Conservation (phyloP, 1,284 basidiomycete species). For the Puccinia novopanici region DNA sequence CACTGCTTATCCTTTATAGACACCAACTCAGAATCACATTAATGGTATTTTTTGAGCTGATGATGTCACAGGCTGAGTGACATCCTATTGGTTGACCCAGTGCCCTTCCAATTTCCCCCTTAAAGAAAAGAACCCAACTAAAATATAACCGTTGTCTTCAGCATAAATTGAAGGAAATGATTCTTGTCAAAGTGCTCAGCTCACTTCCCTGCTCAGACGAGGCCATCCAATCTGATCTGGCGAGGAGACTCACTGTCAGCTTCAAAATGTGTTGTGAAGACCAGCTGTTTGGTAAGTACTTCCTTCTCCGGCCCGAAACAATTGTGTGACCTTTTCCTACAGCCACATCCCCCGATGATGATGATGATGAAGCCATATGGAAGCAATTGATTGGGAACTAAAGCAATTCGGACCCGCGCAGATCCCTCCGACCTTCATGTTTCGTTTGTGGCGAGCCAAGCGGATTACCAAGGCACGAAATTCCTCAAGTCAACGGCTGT, state of each 20-base stretch:
- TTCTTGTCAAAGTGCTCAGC: conserved; percentile 16
- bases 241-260: conserved; percentile 18
- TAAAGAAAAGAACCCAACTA: neutral
- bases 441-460: neutral
- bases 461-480: neutral
- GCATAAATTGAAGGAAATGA: neutral
- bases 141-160: too few species aligned
- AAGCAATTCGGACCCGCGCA: neutral
- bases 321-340: neutral
- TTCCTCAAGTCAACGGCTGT: neutral
- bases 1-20: too few species aligned
- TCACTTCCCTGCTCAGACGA: conserved; percentile 16
- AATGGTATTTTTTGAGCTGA: too few species aligned
- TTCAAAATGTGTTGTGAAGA: conserved; percentile 25
- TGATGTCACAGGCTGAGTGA: neutral
- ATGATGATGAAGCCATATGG: neutral
- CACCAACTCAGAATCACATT: too few species aligned
- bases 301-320: neutral
- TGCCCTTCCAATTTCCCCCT: too few species aligned
- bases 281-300: neutral
- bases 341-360: neutral
- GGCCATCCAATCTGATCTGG: neutral
- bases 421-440: conserved; percentile 15
- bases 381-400: neutral
- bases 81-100: neutral